These are phyloP conservation scores for Cyclospora cayetanensis DNA, from an alignment of 169 alveolate species.

Conservation along the genomic window DNA sequence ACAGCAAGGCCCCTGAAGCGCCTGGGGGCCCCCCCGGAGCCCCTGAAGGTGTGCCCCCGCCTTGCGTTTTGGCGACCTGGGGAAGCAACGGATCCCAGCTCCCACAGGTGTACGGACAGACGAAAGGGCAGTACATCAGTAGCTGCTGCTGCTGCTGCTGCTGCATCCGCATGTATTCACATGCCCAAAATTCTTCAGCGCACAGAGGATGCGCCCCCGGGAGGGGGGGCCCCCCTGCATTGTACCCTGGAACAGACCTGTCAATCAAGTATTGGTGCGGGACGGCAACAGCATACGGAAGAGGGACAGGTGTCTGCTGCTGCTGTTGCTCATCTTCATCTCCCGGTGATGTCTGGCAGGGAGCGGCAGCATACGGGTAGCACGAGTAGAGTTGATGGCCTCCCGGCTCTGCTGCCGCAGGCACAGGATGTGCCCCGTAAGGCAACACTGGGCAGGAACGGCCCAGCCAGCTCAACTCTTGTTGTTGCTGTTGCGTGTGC, in stretches of 20 bases:
- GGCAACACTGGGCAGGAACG: not conserved
- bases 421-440: not conserved
- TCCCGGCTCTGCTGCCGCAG: too few relatives aligned
- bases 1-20: not conserved
- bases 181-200: not conserved
- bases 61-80: not conserved
- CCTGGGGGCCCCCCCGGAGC: conserved; percentile 1
- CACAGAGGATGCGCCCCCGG: not conserved
- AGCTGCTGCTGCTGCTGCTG: not conserved
- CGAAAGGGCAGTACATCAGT: not conserved
- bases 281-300: too few relatives aligned
- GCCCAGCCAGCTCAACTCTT: not conserved
- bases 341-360: too few relatives aligned
- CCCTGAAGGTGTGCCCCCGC: not conserved
- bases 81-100: not conserved
- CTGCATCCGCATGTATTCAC: not conserved
- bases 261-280: too few relatives aligned
- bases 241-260: too few relatives aligned
- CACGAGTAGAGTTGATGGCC: too few relatives aligned
- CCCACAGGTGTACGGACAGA: not conserved
- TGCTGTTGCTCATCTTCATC: too few relatives aligned
- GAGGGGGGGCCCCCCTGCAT: not conserved
- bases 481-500: not conserved
- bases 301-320: too few relatives aligned
- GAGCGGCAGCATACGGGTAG: too few relatives aligned